A percentile compares a stretch with the other conserved stretches of the same genome.
phyloP scores from a whole-genome alignment of 768 basidiomycete genomes.

The Tylopilus felleus region DNA sequence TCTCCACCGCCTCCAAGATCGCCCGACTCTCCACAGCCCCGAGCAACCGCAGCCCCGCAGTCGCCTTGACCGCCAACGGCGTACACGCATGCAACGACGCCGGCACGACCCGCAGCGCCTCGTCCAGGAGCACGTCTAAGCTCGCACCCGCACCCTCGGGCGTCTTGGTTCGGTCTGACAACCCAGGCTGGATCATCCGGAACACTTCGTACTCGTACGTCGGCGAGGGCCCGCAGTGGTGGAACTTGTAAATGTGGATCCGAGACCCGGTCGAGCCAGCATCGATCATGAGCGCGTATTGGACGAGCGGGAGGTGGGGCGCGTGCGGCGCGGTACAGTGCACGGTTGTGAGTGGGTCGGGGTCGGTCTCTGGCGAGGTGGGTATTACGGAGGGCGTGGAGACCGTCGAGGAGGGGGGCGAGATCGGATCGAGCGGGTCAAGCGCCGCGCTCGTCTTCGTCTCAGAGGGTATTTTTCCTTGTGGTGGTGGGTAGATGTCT shows the following conservation, averaged over 20 bases:
- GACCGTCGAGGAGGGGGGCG: background rate
- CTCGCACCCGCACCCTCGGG: slow-evolving; percentile 73
- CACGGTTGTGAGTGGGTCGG: slow-evolving; percentile 68
- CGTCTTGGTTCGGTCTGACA: slow-evolving; percentile 58
- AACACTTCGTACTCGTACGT: slow-evolving; percentile 93
- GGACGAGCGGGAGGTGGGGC: slow-evolving; percentile 57
- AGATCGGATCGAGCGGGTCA: background rate
- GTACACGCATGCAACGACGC: slow-evolving; percentile 59
- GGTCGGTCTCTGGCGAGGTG: slow-evolving; percentile 67
- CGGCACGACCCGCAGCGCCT: slow-evolving; percentile 79
- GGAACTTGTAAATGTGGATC: slow-evolving; percentile 98
- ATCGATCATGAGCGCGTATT: slow-evolving; percentile 97
- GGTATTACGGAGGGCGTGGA: slow-evolving; percentile 27
- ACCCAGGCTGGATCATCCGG: slow-evolving; percentile 73
- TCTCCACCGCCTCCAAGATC: slow-evolving; percentile 73
- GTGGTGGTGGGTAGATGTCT: slow-evolving; percentile 23
- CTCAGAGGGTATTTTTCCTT: slow-evolving; percentile 12
- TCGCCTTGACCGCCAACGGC: slow-evolving; percentile 90
- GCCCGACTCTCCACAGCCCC: slow-evolving; percentile 57
- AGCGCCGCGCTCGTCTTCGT: background rate
- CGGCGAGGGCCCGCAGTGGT: slow-evolving; percentile 77
- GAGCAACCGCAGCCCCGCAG: slow-evolving; percentile 79
- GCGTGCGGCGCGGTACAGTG: slow-evolving; percentile 62
- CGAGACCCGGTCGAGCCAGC: slow-evolving; percentile 97
- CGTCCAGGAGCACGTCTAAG: slow-evolving; percentile 75